Evolutionary conservation across 2,329 filamentous ascomycete genomes (phyloP).

Genomic region (Malbranchea zuffiana): DNA sequence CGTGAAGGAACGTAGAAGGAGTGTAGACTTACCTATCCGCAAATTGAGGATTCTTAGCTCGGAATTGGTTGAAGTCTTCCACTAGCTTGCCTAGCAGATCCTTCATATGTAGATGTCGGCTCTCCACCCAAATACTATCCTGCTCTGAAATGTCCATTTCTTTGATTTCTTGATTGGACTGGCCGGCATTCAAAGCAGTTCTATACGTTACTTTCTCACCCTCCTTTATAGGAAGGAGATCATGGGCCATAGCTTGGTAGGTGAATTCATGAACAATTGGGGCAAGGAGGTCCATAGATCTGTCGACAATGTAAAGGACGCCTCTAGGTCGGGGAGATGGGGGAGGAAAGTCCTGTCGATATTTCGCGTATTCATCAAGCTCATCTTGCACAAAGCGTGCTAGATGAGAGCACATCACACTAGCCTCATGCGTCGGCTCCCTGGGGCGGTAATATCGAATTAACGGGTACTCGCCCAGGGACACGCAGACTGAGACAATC

Average conservation of each 20-base stretch:
- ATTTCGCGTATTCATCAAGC: constrained; percentile 77
- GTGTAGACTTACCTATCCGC: constrained; percentile 48
- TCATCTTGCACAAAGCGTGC: constrained; percentile 87
- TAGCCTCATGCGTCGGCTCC: constrained; percentile 70
- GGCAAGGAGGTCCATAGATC: constrained; percentile 82
- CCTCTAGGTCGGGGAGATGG: constrained; percentile 61
- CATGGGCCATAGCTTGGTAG: constrained; percentile 96
- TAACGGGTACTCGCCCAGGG: constrained; percentile 84
- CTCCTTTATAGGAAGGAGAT: constrained; percentile 78
- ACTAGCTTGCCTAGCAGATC: constrained; percentile 91
- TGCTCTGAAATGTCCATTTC: constrained; percentile 85
- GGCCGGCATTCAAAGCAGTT: constrained; percentile 65
- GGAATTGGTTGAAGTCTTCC: constrained; percentile 83
- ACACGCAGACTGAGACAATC: constrained; percentile 80
- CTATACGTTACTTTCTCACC: constrained; percentile 79
- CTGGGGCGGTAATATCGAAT: constrained; percentile 81
- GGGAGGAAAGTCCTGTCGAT: constrained; percentile 73
- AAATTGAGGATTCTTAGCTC: constrained; percentile 85
- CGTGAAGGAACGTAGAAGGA: background rate
- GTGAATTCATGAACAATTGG: constrained; percentile 93
- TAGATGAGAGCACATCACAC: constrained; percentile 74
- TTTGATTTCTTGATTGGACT: constrained; percentile 61
- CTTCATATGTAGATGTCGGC: constrained; percentile 93
- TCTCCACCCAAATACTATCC: constrained; percentile 91
- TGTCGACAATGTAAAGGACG: constrained; percentile 75